Evolutionary conservation across 2,329 filamentous ascomycete genomes (phyloP).

Genomic region (Botrytis cinerea): DNA sequence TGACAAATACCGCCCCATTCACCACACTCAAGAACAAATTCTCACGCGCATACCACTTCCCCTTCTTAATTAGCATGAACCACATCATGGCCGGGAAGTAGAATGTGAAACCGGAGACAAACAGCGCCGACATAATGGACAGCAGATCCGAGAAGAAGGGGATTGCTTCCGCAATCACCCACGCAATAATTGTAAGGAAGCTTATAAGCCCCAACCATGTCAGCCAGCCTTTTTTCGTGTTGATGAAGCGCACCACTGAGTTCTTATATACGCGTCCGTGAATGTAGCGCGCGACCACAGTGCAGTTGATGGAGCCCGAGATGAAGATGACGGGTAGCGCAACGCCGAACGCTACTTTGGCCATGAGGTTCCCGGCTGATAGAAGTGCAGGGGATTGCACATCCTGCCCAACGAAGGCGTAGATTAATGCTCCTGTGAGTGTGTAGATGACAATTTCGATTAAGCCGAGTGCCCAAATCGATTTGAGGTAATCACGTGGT

Average conservation of each 20-base stretch:
- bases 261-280: constrained; percentile 37
- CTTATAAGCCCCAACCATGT: constrained; percentile 49
- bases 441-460: constrained; percentile 58
- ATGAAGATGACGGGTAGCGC: constrained; percentile 64
- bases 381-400: constrained; percentile 61
- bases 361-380: constrained; percentile 52
- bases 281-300: constrained; percentile 48
- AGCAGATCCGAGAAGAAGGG: constrained; percentile 69
- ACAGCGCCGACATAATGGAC: constrained; percentile 52
- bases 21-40: constrained; percentile 27
- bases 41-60: constrained; percentile 35
- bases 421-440: constrained; percentile 59
- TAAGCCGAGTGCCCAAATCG: constrained; percentile 52
- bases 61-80: constrained; percentile 33
- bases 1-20: not conserved
- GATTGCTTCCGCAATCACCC: constrained; percentile 68
- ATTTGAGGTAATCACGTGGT: constrained; percentile 43
- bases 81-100: constrained; percentile 35
- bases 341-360: constrained; percentile 60
- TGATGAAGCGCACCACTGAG: not conserved
- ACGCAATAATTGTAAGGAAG: constrained; percentile 60
- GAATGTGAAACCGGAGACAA: constrained; percentile 39
- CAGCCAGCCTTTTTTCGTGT: not conserved
- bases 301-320: constrained; percentile 61
- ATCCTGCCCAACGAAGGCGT: constrained; percentile 57